Percentiles rank a stretch among this genome's conserved stretches.
Evolutionary conservation across 139 green algal species (phyloP).

Genomic region (Auxenochlorella pyrenoidosa): DNA sequence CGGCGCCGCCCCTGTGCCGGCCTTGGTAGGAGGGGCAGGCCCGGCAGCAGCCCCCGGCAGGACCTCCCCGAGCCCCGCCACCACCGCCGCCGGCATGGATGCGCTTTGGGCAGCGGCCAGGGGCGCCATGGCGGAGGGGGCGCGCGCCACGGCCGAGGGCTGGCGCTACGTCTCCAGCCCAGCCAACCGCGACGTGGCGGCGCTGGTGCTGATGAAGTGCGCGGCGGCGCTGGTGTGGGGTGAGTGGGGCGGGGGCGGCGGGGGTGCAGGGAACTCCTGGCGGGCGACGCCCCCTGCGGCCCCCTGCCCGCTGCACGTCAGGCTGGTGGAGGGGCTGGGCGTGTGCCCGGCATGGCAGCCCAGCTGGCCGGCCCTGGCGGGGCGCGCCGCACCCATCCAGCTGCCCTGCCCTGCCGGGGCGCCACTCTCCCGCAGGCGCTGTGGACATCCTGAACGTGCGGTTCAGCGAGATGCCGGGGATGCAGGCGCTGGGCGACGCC

Average conservation of each 20-base stretch:
- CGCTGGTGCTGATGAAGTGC: constrained; percentile 39
- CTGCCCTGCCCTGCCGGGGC: too few relatives aligned
- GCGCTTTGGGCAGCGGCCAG: neutral
- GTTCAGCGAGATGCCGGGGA: constrained; percentile 42
- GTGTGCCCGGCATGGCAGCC: too few relatives aligned
- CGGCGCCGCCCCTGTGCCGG: neutral
- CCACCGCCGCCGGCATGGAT: neutral
- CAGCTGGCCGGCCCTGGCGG: neutral
- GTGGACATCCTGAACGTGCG: constrained; percentile 47
- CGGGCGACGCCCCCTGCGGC: neutral
- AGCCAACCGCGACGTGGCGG: constrained; percentile 34
- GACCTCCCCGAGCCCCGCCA: neutral
- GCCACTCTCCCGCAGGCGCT: neutral
- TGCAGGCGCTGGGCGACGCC: constrained; percentile 48
- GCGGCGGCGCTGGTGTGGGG: constrained; percentile 34
- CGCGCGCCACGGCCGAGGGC: neutral
- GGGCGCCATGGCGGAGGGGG: neutral
- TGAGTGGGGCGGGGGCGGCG: neutral
- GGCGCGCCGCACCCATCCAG: too few relatives aligned
- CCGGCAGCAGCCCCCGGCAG: neutral
- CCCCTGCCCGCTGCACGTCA: too few relatives aligned
- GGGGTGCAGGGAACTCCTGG: neutral
- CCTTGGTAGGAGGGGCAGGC: neutral
- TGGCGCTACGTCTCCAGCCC: constrained; percentile 28
- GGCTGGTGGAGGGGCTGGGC: too few relatives aligned